These are phyloP conservation scores for Sugiyamaella smithiae DNA, from an alignment of 805 yeast species.

Conservation along the genomic window DNA sequence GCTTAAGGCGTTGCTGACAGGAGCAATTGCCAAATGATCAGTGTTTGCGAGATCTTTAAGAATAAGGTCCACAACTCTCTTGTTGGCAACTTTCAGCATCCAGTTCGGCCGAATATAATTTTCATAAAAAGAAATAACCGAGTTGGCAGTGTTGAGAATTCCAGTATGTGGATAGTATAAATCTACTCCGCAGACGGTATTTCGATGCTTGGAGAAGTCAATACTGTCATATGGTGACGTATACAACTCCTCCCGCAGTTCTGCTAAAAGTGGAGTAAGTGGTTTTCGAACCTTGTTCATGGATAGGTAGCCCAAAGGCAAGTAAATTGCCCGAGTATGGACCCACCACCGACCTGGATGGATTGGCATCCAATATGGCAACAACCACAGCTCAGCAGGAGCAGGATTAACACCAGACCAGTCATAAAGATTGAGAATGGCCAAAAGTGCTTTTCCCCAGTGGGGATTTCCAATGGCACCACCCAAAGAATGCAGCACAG, in stretches of 20 bases:
- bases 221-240: constrained; percentile 59
- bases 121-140: constrained; percentile 61
- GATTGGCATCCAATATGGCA: constrained; percentile 76
- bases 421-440: constrained; percentile 72
- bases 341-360: constrained; percentile 99
- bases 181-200: constrained; percentile 87
- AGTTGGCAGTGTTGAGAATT: constrained; percentile 60
- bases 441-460: constrained; percentile 96
- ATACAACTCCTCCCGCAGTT: constrained; percentile 79
- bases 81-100: constrained; percentile 53
- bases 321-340: constrained; percentile 88
- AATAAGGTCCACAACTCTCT: constrained; percentile 58
- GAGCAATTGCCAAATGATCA: constrained; percentile 82
- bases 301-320: constrained; percentile 80
- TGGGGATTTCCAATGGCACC: constrained; percentile 92
- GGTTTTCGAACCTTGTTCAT: constrained; percentile 54
- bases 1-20: constrained; percentile 84
- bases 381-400: constrained; percentile 91
- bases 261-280: constrained; percentile 59
- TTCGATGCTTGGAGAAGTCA: constrained; percentile 67
- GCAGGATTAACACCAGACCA: constrained; percentile 99
- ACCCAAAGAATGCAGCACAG: constrained; percentile 66
- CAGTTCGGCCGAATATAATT: constrained; percentile 71
- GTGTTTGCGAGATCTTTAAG: constrained; percentile 77
- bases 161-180: constrained; percentile 88